A percentile compares a stretch with the other conserved stretches of the same genome.
Evolutionary conservation across 2,329 filamentous ascomycete genomes (phyloP).

Genomic region (Clarireedia homoeocarpa): DNA sequence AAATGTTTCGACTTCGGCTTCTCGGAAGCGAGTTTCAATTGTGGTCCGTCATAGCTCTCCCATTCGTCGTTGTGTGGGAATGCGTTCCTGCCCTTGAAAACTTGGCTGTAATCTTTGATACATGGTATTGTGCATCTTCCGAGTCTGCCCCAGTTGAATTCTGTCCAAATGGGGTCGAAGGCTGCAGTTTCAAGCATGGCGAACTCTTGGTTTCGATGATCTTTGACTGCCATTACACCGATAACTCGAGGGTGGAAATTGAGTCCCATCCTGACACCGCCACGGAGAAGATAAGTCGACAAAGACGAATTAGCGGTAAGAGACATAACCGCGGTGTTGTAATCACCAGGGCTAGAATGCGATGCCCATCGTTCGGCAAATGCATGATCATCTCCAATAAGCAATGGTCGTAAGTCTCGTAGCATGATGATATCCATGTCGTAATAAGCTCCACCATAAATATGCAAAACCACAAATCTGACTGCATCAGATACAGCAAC

Average conservation of each 20-base stretch:
- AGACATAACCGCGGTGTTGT: slow-evolving; percentile 50
- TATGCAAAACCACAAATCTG: slow-evolving; percentile 45
- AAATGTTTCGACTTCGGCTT: slow-evolving; percentile 17
- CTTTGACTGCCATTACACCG: slow-evolving; percentile 49
- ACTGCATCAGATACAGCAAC: slow-evolving; percentile 49
- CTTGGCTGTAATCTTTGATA: slow-evolving; percentile 43
- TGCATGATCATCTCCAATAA: slow-evolving; percentile 40
- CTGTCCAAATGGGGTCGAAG: slow-evolving; percentile 50
- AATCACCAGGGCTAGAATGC: slow-evolving; percentile 43
- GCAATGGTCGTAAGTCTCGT: slow-evolving; percentile 45
- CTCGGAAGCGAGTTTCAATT: slow-evolving; percentile 28
- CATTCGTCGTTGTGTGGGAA: slow-evolving; percentile 42
- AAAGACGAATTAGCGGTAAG: slow-evolving; percentile 47
- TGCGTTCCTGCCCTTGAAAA: slow-evolving; percentile 41
- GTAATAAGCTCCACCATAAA: slow-evolving; percentile 46
- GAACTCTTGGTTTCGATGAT: slow-evolving; percentile 44
- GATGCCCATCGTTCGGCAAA: slow-evolving; percentile 50
- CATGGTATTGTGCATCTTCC: slow-evolving; percentile 47
- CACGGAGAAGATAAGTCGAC: slow-evolving; percentile 46
- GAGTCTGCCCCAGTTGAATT: slow-evolving; percentile 46
- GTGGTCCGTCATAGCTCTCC: slow-evolving; percentile 42
- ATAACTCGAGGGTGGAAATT: slow-evolving; percentile 49
- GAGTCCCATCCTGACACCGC: slow-evolving; percentile 48
- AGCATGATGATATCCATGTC: slow-evolving; percentile 50
- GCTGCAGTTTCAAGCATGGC: slow-evolving; percentile 49